Evolutionary conservation across 768 basidiomycete species (phyloP), one percentile per base, ranked within the genome.

Genomic region (Pholiota conissans): DNA sequence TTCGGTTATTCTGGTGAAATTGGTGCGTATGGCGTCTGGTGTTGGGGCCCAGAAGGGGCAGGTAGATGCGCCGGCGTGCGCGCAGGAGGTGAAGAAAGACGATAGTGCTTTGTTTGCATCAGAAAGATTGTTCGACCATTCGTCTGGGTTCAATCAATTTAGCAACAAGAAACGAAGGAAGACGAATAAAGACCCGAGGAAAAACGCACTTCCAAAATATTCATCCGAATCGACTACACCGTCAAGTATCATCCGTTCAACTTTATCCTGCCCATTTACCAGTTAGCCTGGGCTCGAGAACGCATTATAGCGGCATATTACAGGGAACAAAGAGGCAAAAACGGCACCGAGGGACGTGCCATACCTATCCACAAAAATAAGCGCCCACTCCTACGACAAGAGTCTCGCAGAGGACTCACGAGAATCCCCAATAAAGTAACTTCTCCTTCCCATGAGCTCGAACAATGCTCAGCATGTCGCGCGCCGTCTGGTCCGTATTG

Each of bases 31-130:
- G 2, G 69, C 66, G 0, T 63, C 62, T 0, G 78, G 62, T 1
- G 70, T 70, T 0, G 74, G 66, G 8, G 76, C 73, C 61, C 73
- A 76, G 64, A 80, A 78, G 3, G 73, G 47, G 58, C 79, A 79
- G 4, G 39, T 49, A 6, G 55, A 37, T 0, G 74, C 73, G 0
- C 78, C 79, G 0, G 75, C 77, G 0, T 68, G 64, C 32, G 69
- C 67, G 52, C 79, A 80, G 14, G 66, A 67, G 3, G 66, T 61
- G 50, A 72, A 75, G 60, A 81, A 79, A 7, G 54, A 54, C 20
- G 71, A 61, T 59, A 77, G 56, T 0, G 65, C 65, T 53, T 76
- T 74, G 24, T 73, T 66, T 2, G 77, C 73, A 52, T 79, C 75
- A 0, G 72, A 26, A 2, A 78, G 65, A 58, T 74, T 75, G 2